These are phyloP conservation scores for Podaxis rugospora DNA, from an alignment of 768 basidiomycete species.

Conservation along the genomic window DNA sequence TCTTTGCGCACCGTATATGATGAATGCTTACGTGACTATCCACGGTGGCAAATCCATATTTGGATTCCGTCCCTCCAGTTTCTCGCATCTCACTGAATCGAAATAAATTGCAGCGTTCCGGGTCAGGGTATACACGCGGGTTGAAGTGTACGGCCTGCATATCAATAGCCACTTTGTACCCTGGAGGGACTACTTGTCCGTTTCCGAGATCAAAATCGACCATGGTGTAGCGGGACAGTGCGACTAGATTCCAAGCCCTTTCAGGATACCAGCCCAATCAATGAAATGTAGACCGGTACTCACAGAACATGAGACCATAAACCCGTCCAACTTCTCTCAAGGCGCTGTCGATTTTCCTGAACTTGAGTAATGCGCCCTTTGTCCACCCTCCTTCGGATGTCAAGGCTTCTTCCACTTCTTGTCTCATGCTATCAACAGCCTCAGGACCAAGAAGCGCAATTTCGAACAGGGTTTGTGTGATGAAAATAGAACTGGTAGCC, in stretches of 20 bases:
- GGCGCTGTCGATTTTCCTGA: slow-evolving; percentile 31
- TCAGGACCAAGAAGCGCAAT: slow-evolving; percentile 24
- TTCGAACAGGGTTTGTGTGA: slow-evolving; percentile 31
- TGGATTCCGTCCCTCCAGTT: slow-evolving; percentile 23
- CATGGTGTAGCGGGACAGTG: slow-evolving; percentile 24
- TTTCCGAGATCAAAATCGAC: slow-evolving; percentile 25
- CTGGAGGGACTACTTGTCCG: slow-evolving; percentile 27
- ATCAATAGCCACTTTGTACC: slow-evolving; percentile 28
- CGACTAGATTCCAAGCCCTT: slow-evolving; percentile 19
- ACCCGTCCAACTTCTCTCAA: slow-evolving; percentile 31
- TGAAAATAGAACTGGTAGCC: slow-evolving; percentile 28
- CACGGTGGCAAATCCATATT: slow-evolving; percentile 30
- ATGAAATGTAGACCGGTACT: background rate
- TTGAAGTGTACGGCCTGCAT: slow-evolving; percentile 31
- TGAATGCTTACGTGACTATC: slow-evolving; percentile 27
- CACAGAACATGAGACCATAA: slow-evolving; percentile 31
- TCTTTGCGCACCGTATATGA: background rate
- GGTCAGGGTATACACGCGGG: slow-evolving; percentile 29
- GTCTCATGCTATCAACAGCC: slow-evolving; percentile 27
- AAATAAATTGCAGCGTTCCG: slow-evolving; percentile 30
- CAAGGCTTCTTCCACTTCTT: slow-evolving; percentile 27
- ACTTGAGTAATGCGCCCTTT: slow-evolving; percentile 27
- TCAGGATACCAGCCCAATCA: background rate
- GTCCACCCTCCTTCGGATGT: slow-evolving; percentile 33
- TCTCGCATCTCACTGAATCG: slow-evolving; percentile 31